These are phyloP conservation scores for Ophiocordyceps camponoti-saundersi DNA, from an alignment of 2,329 filamentous ascomycete genomes.

Conservation along the genomic window DNA sequence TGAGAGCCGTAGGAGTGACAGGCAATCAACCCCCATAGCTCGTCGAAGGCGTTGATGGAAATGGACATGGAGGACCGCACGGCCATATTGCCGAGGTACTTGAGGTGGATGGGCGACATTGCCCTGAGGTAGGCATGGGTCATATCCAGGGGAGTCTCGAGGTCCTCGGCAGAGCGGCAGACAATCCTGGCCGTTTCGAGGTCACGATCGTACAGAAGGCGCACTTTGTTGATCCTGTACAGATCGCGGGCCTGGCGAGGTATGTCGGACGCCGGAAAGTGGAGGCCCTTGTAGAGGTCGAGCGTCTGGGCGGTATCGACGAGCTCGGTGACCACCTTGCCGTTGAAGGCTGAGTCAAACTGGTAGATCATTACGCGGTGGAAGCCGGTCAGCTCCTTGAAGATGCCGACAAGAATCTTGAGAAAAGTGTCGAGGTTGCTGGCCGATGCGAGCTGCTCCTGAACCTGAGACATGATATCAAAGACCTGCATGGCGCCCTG, in stretches of 20 bases:
- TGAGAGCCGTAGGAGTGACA: slow-evolving; percentile 64
- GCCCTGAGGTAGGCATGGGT: slow-evolving; percentile 73
- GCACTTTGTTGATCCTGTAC: slow-evolving; percentile 80
- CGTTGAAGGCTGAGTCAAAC: slow-evolving; percentile 70
- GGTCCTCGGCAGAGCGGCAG: slow-evolving; percentile 56
- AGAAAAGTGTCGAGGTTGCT: slow-evolving; percentile 55
- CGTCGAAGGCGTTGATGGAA: slow-evolving; percentile 70
- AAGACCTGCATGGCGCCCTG: slow-evolving; percentile 80
- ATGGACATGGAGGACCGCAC: slow-evolving; percentile 93
- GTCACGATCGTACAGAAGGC: slow-evolving; percentile 73
- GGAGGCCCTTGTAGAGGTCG: slow-evolving; percentile 72
- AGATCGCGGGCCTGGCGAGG: slow-evolving; percentile 74
- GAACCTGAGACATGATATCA: slow-evolving; percentile 81
- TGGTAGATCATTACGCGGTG: slow-evolving; percentile 90
- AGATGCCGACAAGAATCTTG: slow-evolving; percentile 67
- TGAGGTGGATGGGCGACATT: slow-evolving; percentile 80
- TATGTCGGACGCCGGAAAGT: slow-evolving; percentile 80
- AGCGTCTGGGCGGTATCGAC: slow-evolving; percentile 65
- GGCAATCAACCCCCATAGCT: slow-evolving; percentile 76
- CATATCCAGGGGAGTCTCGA: slow-evolving; percentile 63
- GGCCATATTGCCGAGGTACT: slow-evolving; percentile 77
- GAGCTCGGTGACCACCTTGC: slow-evolving; percentile 72
- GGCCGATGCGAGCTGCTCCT: slow-evolving; percentile 67
- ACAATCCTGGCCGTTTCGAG: slow-evolving; percentile 66
- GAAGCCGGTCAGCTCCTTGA: slow-evolving; percentile 81